These are phyloP conservation scores for Gloeophyllum trabeum DNA, from an alignment of 768 basidiomycete genomes.

Conservation along the genomic window DNA sequence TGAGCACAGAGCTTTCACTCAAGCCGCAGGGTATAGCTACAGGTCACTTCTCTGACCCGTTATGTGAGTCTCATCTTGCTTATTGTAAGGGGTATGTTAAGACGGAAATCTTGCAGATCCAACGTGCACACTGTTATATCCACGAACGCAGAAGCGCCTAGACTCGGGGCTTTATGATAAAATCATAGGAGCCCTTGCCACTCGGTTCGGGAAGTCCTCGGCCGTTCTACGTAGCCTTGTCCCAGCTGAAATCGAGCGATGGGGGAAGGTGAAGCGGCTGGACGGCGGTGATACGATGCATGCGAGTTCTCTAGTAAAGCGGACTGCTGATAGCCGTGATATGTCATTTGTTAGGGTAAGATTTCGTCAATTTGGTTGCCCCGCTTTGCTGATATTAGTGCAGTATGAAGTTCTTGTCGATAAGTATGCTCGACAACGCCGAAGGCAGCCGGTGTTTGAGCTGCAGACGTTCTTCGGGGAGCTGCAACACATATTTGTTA, in stretches of 20 bases:
- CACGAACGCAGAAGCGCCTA: not conserved
- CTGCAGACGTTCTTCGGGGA: slow-evolving; percentile 20
- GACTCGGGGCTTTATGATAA: not conserved
- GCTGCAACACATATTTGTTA: slow-evolving; percentile 18
- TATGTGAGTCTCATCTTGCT: not conserved
- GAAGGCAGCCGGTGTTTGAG: not conserved
- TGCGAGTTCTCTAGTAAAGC: slow-evolving; percentile 8
- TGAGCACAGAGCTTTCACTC: slow-evolving; percentile 2
- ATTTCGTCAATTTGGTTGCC: slow-evolving; percentile 1
- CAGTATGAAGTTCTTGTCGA: slow-evolving; percentile 24
- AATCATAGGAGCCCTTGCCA: not conserved
- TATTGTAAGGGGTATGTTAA: too few species aligned
- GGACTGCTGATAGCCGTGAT: slow-evolving; percentile 15
- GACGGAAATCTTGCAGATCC: too few species aligned
- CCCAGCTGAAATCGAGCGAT: slow-evolving; percentile 10
- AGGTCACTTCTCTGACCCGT: not conserved
- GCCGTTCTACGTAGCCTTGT: slow-evolving; percentile 7
- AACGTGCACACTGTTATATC: not conserved
- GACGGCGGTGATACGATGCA: slow-evolving; percentile 19
- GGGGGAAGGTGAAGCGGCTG: slow-evolving; percentile 15
- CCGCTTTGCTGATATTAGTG: not conserved
- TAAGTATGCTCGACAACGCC: slow-evolving; percentile 8
- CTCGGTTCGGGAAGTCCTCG: slow-evolving; percentile 2
- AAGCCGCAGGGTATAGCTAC: not conserved
- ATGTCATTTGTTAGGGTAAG: slow-evolving; percentile 22